These are phyloP conservation scores for Melastoma candidum DNA, from an alignment of 441 rosid genomes.

Conservation along the genomic window DNA sequence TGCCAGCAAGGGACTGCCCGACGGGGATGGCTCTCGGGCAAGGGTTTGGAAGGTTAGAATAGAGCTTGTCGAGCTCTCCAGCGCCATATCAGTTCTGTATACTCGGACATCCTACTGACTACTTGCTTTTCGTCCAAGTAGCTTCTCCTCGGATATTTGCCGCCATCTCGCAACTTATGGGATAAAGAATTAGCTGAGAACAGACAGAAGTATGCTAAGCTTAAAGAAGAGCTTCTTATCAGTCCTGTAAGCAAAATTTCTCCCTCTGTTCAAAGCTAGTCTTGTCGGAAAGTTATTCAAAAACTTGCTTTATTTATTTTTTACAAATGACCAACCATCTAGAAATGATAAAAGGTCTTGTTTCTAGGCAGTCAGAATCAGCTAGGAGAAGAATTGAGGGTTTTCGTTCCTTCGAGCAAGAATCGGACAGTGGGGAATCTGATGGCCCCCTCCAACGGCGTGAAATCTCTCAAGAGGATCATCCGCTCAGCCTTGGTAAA, in stretches of 20 bases:
- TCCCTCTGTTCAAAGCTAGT: conserved; percentile 10
- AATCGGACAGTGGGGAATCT: conserved; percentile 19
- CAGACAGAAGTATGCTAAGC: conserved; percentile 42
- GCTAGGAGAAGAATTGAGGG: conserved; percentile 22
- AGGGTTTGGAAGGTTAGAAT: conserved; percentile 51
- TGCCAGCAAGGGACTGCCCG: conserved; percentile 44
- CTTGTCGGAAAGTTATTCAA: no score
- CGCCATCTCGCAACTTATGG: conserved; percentile 47
- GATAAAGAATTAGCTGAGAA: conserved; percentile 46
- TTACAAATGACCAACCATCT: background rate
- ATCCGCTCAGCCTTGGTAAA: conserved; percentile 58
- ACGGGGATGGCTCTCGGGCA: conserved; percentile 50
- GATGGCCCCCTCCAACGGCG: conserved; percentile 49
- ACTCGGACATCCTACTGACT: background rate
- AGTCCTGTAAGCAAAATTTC: conserved; percentile 47
- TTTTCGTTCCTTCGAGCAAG: conserved; percentile 18
- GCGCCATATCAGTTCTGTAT: background rate
- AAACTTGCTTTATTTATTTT: no score
- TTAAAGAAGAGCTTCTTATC: conserved; percentile 50
- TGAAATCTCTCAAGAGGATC: conserved; percentile 57
- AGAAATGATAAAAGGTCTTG: conserved; percentile 21
- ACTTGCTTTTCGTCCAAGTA: conserved; percentile 16
- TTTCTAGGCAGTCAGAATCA: conserved; percentile 49
- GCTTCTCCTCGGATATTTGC: conserved; percentile 58
- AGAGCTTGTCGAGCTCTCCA: background rate